Evolutionary conservation across 805 yeast genomes (phyloP).

Genomic region (Candida nonsorbophila): DNA sequence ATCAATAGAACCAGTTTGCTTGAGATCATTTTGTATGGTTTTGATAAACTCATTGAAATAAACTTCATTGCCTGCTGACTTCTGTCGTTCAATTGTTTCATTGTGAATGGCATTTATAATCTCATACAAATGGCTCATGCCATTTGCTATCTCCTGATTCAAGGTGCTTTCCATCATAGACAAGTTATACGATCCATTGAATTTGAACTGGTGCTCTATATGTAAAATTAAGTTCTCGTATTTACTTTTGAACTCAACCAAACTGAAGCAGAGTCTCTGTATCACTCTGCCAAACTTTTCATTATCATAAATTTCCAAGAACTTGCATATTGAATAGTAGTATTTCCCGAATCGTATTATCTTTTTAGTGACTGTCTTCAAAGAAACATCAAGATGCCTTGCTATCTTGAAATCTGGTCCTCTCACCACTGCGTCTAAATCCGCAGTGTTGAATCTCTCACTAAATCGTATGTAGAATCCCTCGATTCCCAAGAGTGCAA

Average conservation of each 20-base stretch:
- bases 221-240: conserved; percentile 28
- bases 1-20: conserved; percentile 43
- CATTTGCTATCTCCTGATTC: conserved; percentile 18
- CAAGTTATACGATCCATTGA: conserved; percentile 50
- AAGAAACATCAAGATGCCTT: conserved; percentile 65
- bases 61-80: conserved; percentile 8
- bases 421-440: conserved; percentile 33
- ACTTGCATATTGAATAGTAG: conserved; percentile 53
- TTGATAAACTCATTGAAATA: conserved; percentile 26
- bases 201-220: conserved; percentile 51
- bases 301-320: conserved; percentile 55
- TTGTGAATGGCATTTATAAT: conserved; percentile 48
- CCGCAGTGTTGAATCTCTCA: conserved; percentile 49
- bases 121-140: conserved; percentile 52
- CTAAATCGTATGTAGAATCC: conserved; percentile 72
- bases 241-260: conserved; percentile 23
- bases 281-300: conserved; percentile 62
- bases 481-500: conserved; percentile 66
- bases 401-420: conserved; percentile 79
- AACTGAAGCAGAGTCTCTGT: conserved; percentile 64
- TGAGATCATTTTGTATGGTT: conserved; percentile 35
- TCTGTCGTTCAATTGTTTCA: conserved; percentile 35
- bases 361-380: conserved; percentile 63
- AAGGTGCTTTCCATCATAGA: conserved; percentile 45
- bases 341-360: conserved; percentile 59